Base-by-base conservation (phyloP, 1,284 basidiomycete genomes). In the Trichosporon sp. region DNA sequence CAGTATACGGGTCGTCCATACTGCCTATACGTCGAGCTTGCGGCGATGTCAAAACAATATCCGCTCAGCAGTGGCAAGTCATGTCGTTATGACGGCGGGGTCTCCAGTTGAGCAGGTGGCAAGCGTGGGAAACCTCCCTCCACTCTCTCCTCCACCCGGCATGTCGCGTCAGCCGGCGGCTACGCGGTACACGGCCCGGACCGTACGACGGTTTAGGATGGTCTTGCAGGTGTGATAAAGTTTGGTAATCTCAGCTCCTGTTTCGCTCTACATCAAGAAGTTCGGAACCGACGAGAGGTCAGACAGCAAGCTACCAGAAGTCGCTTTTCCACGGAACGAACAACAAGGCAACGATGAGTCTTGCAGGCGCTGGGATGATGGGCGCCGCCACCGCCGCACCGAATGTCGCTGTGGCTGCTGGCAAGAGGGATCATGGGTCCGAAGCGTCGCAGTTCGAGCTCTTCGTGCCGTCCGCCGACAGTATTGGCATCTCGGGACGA, bases 401-500 rank as follows among this genome's bases (percentile, higher is more conserved):
- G 2, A 21, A 16, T 27, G 25, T n/a, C 5, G 21, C 37, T 7
- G 19, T 44, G 37, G 29, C 25, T n/a, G 49, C 49, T 6, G 25
- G 13, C 27, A 54, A 58, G n/a, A n/a, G 33, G 9, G 16, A 31
- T 16, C 2, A 33, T 16, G 37, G 34, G 33, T 13, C 23, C 8
- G 36, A 27, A n/a, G 44, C 14, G 16, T 13, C 49, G n/a, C 23
- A 57, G 23, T 40, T 66, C 33, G 40, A 58, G 13, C 49, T 64
- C 25, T 65, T 64, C 40, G 34, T 40, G n/a, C 67, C 71, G 1
- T 62, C 46, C 4, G 65, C 69, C 23, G 40, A 61, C 9, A 66
- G 40, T 21, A 67, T 77, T 44, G 34, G 33, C 1, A 72, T 77
- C 36, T 61, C 64, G 7, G 91, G 90, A 0, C 82, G 88, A 16